phyloP scores from a whole-genome alignment of 495 filamentous ascomycete species.

The Neurospora sp. region DNA sequence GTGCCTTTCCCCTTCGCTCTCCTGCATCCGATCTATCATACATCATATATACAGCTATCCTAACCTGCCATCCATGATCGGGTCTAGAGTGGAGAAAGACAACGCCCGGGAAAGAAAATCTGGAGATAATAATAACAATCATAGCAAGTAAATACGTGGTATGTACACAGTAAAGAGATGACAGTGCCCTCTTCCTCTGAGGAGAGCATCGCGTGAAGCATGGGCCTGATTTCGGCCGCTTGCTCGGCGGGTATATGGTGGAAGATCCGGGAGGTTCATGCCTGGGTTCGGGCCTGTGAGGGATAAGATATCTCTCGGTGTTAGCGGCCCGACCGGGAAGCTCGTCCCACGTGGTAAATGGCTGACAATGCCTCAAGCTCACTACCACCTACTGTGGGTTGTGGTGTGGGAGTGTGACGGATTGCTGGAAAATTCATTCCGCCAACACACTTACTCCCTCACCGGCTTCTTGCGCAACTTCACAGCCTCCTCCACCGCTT shows the following conservation, averaged over 20 bases:
- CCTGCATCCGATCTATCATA: neutral
- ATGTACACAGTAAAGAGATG: neutral
- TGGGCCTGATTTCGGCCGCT: neutral
- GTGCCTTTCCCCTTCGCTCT: neutral
- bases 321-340: neutral
- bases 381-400: neutral
- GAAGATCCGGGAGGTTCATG: neutral
- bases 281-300: neutral
- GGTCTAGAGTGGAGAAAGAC: neutral
- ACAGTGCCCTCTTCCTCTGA: neutral
- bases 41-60: neutral
- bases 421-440: neutral
- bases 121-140: neutral
- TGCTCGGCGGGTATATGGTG: neutral
- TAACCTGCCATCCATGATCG: neutral
- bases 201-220: neutral
- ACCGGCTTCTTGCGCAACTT: neutral
- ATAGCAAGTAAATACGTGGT: neutral
- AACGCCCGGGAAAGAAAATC: neutral
- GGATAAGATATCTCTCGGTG: neutral
- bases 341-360: neutral
- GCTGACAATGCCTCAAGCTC: neutral
- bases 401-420: neutral
- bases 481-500: constrained; percentile 6
- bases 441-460: constrained; percentile 4